Evolutionary conservation across 306 rosid species (phyloP).

Genomic region (Phaseolus lunatus): DNA sequence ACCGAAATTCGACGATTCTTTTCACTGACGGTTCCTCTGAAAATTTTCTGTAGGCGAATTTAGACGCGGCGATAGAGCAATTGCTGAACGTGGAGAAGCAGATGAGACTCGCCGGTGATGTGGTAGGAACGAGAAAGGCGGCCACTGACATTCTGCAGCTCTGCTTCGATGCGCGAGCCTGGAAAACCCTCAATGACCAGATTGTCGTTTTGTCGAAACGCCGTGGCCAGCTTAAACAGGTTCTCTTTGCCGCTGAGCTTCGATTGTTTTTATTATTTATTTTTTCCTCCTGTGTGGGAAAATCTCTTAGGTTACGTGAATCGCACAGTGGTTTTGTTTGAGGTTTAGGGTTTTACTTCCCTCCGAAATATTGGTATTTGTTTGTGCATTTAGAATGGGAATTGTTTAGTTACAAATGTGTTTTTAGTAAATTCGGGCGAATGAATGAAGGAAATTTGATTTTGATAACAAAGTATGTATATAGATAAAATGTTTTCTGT

Average conservation of each 20-base stretch:
- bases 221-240: slow-evolving; percentile 98
- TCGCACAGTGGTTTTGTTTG: neutral
- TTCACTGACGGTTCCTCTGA: neutral
- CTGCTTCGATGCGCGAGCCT: slow-evolving; percentile 83
- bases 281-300: neutral
- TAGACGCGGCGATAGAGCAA: slow-evolving; percentile 73
- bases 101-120: slow-evolving; percentile 81
- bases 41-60: slow-evolving; percentile 59
- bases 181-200: slow-evolving; percentile 94
- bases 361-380: neutral
- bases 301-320: neutral
- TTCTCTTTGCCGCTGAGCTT: neutral
- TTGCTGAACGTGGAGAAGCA: slow-evolving; percentile 87
- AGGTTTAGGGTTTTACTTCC: slow-evolving; percentile 40
- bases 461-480: neutral
- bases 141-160: slow-evolving; percentile 80
- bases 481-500: neutral
- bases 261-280: neutral
- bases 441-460: slow-evolving; percentile 3
- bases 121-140: slow-evolving; percentile 82
- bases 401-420: neutral
- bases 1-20: neutral
- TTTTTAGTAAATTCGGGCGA: neutral
- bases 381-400: slow-evolving; percentile 19
- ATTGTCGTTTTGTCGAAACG: slow-evolving; percentile 88